Percentiles rank a stretch among this genome's conserved stretches.
Conservation (phyloP, 176 grass and related monocot genomes). For the Miscanthus lutarioriparius region DNA sequence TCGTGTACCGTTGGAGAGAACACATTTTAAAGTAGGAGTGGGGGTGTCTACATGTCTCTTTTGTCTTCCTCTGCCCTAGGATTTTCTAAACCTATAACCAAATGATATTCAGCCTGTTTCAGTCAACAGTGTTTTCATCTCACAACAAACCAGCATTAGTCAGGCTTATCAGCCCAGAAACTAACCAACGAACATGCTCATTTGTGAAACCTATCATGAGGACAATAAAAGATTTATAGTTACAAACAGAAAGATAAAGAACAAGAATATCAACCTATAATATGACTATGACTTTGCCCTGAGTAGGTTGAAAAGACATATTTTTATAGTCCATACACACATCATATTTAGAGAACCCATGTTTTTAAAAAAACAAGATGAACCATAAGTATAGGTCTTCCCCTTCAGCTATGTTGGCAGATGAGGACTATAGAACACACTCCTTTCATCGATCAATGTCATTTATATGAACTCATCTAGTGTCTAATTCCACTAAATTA, state of each 20-base stretch:
- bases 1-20: slow-evolving; percentile 46
- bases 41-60: neutral
- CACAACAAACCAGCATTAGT: too few relatives aligned
- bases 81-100: neutral
- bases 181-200: too few relatives aligned
- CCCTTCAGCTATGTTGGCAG: neutral
- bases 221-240: neutral
- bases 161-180: too few relatives aligned
- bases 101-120: too few relatives aligned
- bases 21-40: slow-evolving; percentile 13
- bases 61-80: slow-evolving; percentile 13
- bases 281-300: neutral
- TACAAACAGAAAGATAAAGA: neutral
- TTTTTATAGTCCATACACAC: neutral
- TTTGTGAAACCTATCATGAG: neutral
- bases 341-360: neutral
- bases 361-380: neutral
- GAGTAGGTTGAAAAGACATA: neutral
- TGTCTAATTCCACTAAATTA: neutral
- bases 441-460: neutral
- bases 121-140: too few relatives aligned
- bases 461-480: neutral
- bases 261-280: neutral
- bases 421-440: neutral
- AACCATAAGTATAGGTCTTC: neutral